Evolutionary conservation across 2,329 filamentous ascomycete species (phyloP), one percentile per base, ranked within the genome.

Genomic region (Xylaria arbuscula): DNA sequence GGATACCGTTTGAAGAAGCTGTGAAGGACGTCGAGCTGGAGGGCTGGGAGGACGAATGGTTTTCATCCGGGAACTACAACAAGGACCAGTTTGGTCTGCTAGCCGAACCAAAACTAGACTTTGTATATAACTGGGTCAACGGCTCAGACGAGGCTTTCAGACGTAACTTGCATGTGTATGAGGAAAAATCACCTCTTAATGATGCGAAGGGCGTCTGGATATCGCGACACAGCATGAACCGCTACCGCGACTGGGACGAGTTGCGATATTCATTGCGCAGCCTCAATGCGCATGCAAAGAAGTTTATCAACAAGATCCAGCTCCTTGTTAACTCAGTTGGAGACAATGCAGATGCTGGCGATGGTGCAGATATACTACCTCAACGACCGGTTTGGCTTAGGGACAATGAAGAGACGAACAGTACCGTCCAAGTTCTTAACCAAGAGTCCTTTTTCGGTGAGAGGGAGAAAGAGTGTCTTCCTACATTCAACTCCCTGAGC

Each of bases 221-320:
- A 22, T 73, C 76, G 22, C 78, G 78, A 7, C 81, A 83, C 65
- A 77, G 81, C 57, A 76, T 81, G 51, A 83, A 83, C 69, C 72
- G 81, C 19, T 83, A 83, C 68, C 80, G 81, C 1, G 81, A 83
- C 67, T 83, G 81, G 81, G 78, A 83, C 54, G 81, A 83, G 71
- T 70, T 83, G n/a, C 77, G 80, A 36, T 83, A 81, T 66, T 83
- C 81, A 2, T 77, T 83, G 72, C 78, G 81, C 34, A 83, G 80
- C 51, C 75, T 83, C 22, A 79, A 83, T 64, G 78, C 77, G 45
- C 80, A 81, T 63, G 81, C 81, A n/a, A 72, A 74, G 38, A 73
- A 71, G 6, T 82, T 83, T 72, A 70, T 78, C 57, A 83, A 83
- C 72, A 80, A 81, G 69, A 80, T 83, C 42, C 81, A 82, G 62